Evolutionary conservation across 2,329 filamentous ascomycete species (phyloP).

Genomic region (Elsinoe batatas): DNA sequence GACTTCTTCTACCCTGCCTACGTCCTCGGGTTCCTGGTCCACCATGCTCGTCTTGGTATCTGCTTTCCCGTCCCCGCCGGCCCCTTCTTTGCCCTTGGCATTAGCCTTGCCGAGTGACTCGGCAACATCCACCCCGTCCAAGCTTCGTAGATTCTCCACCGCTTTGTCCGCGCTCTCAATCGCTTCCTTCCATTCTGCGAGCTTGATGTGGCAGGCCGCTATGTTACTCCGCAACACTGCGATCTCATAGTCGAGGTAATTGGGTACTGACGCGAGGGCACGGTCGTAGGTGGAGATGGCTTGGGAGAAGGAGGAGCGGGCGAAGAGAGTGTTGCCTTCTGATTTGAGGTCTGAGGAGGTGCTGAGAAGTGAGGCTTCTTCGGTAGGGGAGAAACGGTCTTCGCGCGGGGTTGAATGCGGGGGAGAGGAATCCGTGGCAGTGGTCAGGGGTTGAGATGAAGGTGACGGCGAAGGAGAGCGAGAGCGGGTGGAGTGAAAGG

Average conservation of each 20-base stretch:
- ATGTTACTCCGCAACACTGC: constrained; percentile 84
- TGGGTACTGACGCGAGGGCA: constrained; percentile 67
- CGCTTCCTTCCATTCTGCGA: constrained; percentile 76
- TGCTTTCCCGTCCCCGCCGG: constrained; percentile 9
- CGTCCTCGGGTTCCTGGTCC: constrained; percentile 23
- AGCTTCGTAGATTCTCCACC: constrained; percentile 59
- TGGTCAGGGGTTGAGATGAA: neutral
- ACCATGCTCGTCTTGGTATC: neutral
- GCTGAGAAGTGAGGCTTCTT: constrained; percentile 49
- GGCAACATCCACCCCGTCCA: constrained; percentile 38
- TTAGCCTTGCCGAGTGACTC: too few relatives aligned
- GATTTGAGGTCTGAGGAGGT: constrained; percentile 66
- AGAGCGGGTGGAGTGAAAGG: constrained; percentile 14
- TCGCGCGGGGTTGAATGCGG: neutral
- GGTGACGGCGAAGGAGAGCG: constrained; percentile 1
- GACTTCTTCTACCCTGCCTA: constrained; percentile 41
- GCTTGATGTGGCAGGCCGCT: constrained; percentile 76
- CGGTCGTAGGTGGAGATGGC: constrained; percentile 77
- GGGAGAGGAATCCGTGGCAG: neutral
- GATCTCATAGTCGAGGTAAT: constrained; percentile 77
- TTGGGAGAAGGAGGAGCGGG: constrained; percentile 57
- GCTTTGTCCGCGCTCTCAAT: constrained; percentile 63
- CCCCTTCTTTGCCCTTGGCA: too few relatives aligned
- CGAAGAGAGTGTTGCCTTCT: constrained; percentile 72
- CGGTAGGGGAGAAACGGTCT: constrained; percentile 31